A percentile compares a stretch with the other conserved stretches of the same genome.
Conservation (phyloP, 2,329 filamentous ascomycete species). For the Neopestalotiopsis rosae region DNA sequence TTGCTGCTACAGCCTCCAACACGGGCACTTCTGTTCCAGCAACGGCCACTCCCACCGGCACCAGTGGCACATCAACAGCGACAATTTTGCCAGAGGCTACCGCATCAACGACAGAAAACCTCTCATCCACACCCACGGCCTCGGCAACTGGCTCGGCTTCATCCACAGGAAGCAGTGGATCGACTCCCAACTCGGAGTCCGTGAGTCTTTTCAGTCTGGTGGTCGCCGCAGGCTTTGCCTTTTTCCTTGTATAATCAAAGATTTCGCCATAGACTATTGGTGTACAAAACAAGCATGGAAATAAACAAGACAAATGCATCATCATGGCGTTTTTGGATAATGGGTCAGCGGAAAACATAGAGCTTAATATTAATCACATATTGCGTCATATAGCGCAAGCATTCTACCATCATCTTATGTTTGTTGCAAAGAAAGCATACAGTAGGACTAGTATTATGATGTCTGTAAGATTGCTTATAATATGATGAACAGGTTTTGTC, state of each 20-base stretch:
- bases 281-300: background rate
- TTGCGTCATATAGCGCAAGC: background rate
- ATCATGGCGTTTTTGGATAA: background rate
- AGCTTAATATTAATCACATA: constrained; percentile 6
- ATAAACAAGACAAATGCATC: background rate
- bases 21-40: background rate
- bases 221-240: background rate
- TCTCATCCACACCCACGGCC: background rate
- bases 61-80: background rate
- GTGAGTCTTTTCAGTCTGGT: constrained; percentile 7
- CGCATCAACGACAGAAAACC: constrained; percentile 2
- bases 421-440: background rate
- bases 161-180: background rate
- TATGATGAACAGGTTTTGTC: no score
- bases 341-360: background rate
- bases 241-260: background rate
- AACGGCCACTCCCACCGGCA: background rate
- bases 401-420: background rate
- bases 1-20: no score
- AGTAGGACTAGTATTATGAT: no score
- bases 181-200: background rate
- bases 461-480: no score
- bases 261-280: background rate
- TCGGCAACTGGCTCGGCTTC: background rate
- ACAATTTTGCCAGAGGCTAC: background rate